Conservation (phyloP, 1,284 basidiomycete genomes). For the Pisolithus thermaeus region DNA sequence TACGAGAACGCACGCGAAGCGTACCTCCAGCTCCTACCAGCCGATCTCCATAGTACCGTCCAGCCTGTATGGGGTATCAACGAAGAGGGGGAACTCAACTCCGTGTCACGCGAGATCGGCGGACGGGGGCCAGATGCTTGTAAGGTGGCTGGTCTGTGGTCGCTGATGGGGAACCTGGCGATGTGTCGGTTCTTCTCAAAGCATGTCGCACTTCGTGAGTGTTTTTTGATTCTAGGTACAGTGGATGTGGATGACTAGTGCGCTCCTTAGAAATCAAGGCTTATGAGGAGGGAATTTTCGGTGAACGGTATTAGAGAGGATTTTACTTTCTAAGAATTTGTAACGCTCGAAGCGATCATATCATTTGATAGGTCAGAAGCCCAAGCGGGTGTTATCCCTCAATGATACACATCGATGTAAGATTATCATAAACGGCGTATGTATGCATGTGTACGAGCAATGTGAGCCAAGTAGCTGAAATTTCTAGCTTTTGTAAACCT, state of each 20-base stretch:
- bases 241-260: background rate
- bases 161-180: conserved; percentile 31
- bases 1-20: conserved; percentile 24
- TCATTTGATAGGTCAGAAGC: background rate
- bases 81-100: conserved; percentile 37
- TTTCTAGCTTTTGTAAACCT: too few species aligned
- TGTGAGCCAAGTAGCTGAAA: too few species aligned
- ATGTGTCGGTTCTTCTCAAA: conserved; percentile 31
- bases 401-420: too few species aligned
- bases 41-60: conserved; percentile 33
- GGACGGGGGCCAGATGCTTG: conserved; percentile 24
- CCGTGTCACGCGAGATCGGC: conserved; percentile 26
- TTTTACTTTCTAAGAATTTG: background rate
- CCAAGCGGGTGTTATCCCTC: too few species aligned
- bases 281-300: conserved; percentile 25
- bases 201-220: conserved; percentile 34
- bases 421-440: too few species aligned
- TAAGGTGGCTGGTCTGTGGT: conserved; percentile 32
- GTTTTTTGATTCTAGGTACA: background rate
- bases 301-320: background rate
- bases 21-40: conserved; percentile 20
- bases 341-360: background rate
- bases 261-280: conserved; percentile 26
- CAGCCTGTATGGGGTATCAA: conserved; percentile 39
- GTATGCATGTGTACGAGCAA: too few species aligned